A percentile compares a stretch with the other conserved stretches of the same genome.
phyloP scores from a whole-genome alignment of 108 stramenopile genomes.

The Skeletonema grethae region DNA sequence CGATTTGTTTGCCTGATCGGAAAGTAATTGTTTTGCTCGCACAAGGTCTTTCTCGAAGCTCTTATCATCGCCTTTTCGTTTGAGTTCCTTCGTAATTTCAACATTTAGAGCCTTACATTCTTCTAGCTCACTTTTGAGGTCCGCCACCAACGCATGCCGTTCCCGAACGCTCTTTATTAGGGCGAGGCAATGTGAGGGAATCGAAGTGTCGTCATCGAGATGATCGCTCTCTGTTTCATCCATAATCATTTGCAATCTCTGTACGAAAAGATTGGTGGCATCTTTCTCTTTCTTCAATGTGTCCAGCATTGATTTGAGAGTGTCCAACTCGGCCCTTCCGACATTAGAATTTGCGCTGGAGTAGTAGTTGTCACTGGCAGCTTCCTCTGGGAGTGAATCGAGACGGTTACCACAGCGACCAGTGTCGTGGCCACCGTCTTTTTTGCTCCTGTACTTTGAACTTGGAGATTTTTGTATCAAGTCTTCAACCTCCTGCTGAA shows the following conservation, averaged over 20 bases:
- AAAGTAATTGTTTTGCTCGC: conserved; percentile 8
- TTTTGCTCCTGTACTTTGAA: conserved; percentile 2
- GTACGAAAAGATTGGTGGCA: neutral
- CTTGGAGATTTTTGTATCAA: conserved; percentile 7
- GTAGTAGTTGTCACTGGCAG: neutral
- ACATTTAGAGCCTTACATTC: neutral
- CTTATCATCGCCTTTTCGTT: neutral
- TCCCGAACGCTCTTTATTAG: neutral
- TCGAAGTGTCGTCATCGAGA: neutral
- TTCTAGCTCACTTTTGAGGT: neutral
- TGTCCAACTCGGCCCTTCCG: conserved; percentile 7
- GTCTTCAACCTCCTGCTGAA: conserved; percentile 30
- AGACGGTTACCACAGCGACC: neutral
- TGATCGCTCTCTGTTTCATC: neutral
- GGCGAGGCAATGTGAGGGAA: neutral
- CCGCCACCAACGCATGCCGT: neutral
- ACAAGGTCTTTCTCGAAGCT: conserved; percentile 14
- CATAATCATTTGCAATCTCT: neutral
- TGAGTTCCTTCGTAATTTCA: conserved; percentile 13
- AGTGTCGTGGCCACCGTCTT: neutral
- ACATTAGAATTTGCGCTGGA: conserved; percentile 2
- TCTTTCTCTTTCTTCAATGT: conserved; percentile 17
- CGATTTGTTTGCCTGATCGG: conserved; percentile 9
- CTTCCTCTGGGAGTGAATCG: neutral
- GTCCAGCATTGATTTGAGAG: conserved; percentile 23